These are phyloP conservation scores for Penicillium daleae DNA, from an alignment of 495 filamentous ascomycete genomes.

Conservation along the genomic window DNA sequence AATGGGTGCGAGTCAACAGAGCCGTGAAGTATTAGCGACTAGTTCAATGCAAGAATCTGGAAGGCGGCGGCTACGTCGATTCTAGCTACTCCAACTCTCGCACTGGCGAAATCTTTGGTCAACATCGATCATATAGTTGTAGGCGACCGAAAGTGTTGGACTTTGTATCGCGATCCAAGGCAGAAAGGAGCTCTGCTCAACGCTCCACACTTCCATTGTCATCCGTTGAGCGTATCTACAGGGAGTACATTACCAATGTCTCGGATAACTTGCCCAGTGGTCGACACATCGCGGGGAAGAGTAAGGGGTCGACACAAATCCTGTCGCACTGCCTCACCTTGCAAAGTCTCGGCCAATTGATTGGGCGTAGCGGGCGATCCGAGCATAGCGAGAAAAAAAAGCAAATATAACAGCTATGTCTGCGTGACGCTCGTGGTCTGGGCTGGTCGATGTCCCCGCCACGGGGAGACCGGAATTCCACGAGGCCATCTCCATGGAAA, in stretches of 20 bases:
- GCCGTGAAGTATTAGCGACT: neutral
- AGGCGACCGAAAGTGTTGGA: neutral
- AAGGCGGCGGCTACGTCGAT: neutral
- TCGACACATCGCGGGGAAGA: slow-evolving; percentile 15
- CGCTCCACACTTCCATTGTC: neutral
- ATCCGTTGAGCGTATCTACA: slow-evolving; percentile 1
- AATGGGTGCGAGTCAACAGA: neutral
- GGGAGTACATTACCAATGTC: neutral
- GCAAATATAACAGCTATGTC: slow-evolving; percentile 11
- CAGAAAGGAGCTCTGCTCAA: neutral
- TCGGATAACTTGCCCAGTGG: slow-evolving; percentile 11
- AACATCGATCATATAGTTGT: neutral
- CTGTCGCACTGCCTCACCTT: slow-evolving; percentile 17
- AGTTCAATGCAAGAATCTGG: neutral
- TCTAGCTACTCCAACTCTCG: neutral
- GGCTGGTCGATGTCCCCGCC: slow-evolving; percentile 12
- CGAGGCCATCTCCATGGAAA: slow-evolving; percentile 15
- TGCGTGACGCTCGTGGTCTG: slow-evolving; percentile 8
- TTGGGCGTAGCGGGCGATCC: neutral
- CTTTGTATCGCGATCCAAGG: neutral
- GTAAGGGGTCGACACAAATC: slow-evolving; percentile 2
- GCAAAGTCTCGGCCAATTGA: slow-evolving; percentile 16
- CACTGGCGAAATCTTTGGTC: neutral
- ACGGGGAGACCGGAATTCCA: neutral
- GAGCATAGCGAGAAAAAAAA: slow-evolving; percentile 11